A percentile compares a stretch with the other conserved stretches of the same genome.
Evolutionary conservation across 169 alveolate species (phyloP).

Genomic region (Cryptosporidium meleagridis): DNA sequence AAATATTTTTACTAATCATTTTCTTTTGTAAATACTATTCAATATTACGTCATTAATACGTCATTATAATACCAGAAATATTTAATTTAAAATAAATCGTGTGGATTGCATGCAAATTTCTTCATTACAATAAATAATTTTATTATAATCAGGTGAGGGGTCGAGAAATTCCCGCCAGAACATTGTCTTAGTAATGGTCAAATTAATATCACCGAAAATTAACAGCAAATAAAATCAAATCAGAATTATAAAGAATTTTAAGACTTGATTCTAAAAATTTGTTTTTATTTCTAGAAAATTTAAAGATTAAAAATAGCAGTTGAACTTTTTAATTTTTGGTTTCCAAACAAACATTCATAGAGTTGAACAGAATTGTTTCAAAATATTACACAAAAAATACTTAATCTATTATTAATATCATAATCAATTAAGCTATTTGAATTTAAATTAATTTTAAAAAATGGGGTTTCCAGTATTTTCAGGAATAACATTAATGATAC

Average conservation of each 20-base stretch:
- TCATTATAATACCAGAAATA: background rate
- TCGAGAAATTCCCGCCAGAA: background rate
- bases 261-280: background rate
- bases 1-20: too few relatives aligned
- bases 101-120: background rate
- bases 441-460: background rate
- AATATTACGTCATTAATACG: background rate
- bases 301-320: too few relatives aligned
- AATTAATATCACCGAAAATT: too few relatives aligned
- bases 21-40: background rate
- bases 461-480: slow-evolving; percentile 74
- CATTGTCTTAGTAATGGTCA: background rate
- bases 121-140: too few relatives aligned
- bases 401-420: background rate
- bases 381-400: background rate
- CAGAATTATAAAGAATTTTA: too few relatives aligned
- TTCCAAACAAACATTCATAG: too few relatives aligned
- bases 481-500: slow-evolving; percentile 26
- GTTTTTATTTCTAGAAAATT: too few relatives aligned
- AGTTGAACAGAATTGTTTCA: background rate
- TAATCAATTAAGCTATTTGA: background rate
- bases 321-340: too few relatives aligned
- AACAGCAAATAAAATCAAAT: too few relatives aligned
- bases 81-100: too few relatives aligned
- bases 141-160: background rate